A percentile compares a stretch with the other conserved stretches of the same genome.
These are phyloP conservation scores for Malus sieversii DNA, from an alignment of 306 rosid genomes.

Conservation along the genomic window DNA sequence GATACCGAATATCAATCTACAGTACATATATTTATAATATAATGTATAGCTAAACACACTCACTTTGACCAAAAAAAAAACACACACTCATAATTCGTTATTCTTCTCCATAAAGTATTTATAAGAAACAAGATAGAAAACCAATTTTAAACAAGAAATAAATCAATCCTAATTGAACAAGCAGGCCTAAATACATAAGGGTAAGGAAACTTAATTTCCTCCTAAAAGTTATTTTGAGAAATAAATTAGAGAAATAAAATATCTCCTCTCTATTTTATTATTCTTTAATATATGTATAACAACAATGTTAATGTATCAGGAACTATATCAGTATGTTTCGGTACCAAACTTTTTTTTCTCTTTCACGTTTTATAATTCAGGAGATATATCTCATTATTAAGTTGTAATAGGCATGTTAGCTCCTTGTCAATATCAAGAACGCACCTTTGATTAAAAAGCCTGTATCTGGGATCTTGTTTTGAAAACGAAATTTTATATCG, in stretches of 20 bases:
- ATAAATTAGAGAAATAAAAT: too few species aligned
- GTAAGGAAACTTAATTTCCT: too few species aligned
- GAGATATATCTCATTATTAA: not conserved
- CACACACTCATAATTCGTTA: not conserved
- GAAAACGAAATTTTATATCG: conserved; percentile 17
- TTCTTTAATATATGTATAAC: too few species aligned
- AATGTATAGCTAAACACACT: not conserved
- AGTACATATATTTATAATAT: not conserved
- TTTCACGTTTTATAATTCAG: not conserved
- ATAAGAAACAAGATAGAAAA: not conserved
- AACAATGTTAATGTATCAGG: not conserved
- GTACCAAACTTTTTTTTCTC: not conserved
- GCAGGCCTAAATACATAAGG: not conserved
- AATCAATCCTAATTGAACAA: too few species aligned
- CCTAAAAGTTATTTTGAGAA: too few species aligned
- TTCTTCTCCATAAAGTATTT: not conserved
- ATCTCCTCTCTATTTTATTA: not conserved
- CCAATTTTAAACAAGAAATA: not conserved
- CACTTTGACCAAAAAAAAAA: not conserved
- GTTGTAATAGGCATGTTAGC: conserved; percentile 27
- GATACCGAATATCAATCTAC: not conserved
- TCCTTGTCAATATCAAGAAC: conserved; percentile 50
- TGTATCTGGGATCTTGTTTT: conserved; percentile 25
- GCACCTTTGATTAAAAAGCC: conserved; percentile 21
- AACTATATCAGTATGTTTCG: not conserved